A percentile compares a stretch with the other conserved stretches of the same genome.
Evolutionary conservation across 1,139 yeast genomes (phyloP).

Genomic region (Geotrichum bryndzae): DNA sequence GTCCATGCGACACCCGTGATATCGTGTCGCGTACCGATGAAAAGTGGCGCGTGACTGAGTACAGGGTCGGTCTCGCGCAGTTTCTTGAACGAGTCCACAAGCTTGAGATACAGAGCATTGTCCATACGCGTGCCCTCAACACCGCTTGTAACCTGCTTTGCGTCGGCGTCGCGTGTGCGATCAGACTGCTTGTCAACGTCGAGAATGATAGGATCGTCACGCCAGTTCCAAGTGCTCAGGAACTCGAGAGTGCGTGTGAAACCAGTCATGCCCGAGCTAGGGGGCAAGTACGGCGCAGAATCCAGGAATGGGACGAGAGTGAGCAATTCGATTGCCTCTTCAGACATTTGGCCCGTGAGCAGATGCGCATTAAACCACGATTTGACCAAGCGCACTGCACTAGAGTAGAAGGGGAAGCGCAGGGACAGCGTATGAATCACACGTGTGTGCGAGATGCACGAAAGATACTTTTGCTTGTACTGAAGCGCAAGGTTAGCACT

Average conservation of each 20-base stretch:
- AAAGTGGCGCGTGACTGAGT: slow-evolving; percentile 70
- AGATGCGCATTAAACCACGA: slow-evolving; percentile 72
- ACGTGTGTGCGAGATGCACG: slow-evolving; percentile 76
- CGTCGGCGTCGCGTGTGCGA: slow-evolving; percentile 38
- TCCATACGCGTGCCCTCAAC: slow-evolving; percentile 55
- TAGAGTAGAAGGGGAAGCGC: slow-evolving; percentile 67
- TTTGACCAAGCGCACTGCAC: slow-evolving; percentile 78
- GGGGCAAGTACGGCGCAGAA: slow-evolving; percentile 73
- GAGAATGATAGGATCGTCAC: slow-evolving; percentile 71
- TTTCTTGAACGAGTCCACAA: slow-evolving; percentile 57
- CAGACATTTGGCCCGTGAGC: slow-evolving; percentile 60
- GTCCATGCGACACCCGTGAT: slow-evolving; percentile 83
- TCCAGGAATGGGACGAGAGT: slow-evolving; percentile 83
- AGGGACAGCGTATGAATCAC: slow-evolving; percentile 65
- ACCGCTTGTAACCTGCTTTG: slow-evolving; percentile 19
- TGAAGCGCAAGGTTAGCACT: slow-evolving; percentile 24
- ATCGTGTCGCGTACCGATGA: slow-evolving; percentile 76
- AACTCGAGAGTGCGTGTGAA: slow-evolving; percentile 68
- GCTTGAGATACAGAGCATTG: slow-evolving; percentile 53
- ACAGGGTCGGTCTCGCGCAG: slow-evolving; percentile 75
- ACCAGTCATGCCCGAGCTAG: slow-evolving; percentile 74
- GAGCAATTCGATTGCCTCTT: slow-evolving; percentile 74
- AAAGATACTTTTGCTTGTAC: slow-evolving; percentile 53
- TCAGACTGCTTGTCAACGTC: slow-evolving; percentile 56
- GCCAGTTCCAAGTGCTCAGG: slow-evolving; percentile 89